Conservation (phyloP, 2,329 filamentous ascomycete species). For the Cladosporium velox region DNA sequence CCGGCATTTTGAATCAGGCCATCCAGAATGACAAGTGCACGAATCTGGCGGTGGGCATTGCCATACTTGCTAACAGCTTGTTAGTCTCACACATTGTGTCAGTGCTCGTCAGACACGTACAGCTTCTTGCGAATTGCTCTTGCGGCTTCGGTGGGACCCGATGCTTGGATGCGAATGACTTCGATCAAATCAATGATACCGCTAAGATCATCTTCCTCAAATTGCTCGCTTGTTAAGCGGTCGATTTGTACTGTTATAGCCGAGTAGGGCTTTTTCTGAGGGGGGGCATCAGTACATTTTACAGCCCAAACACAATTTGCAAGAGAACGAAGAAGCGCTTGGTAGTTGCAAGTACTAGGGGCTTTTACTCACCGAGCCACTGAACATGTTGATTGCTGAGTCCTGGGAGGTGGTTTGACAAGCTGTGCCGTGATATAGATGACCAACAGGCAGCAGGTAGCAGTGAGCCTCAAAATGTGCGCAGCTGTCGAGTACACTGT, state of each 20-base stretch:
- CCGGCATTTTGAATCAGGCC: constrained; percentile 94
- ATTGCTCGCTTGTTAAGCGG: constrained; percentile 82
- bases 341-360: background rate
- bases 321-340: background rate
- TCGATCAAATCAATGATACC: constrained; percentile 94
- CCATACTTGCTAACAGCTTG: constrained; percentile 75
- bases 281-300: background rate
- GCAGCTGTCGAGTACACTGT: background rate
- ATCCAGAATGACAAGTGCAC: constrained; percentile 85
- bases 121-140: constrained; percentile 95
- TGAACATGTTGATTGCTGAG: constrained; percentile 26
- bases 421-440: background rate
- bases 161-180: constrained; percentile 83
- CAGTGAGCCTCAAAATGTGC: background rate
- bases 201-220: constrained; percentile 86
- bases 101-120: constrained; percentile 45
- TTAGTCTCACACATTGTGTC: background rate
- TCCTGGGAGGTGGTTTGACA: background rate
- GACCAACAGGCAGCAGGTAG: too few species aligned
- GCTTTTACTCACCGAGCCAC: constrained; percentile 27
- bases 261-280: constrained; percentile 82
- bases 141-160: constrained; percentile 85
- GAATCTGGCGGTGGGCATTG: constrained; percentile 85
- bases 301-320: background rate
- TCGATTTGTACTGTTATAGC: constrained; percentile 93